Percentiles rank a stretch among this genome's conserved stretches.
Evolutionary conservation across 768 basidiomycete species (phyloP).

Genomic region (Leccinum longicurvipes): DNA sequence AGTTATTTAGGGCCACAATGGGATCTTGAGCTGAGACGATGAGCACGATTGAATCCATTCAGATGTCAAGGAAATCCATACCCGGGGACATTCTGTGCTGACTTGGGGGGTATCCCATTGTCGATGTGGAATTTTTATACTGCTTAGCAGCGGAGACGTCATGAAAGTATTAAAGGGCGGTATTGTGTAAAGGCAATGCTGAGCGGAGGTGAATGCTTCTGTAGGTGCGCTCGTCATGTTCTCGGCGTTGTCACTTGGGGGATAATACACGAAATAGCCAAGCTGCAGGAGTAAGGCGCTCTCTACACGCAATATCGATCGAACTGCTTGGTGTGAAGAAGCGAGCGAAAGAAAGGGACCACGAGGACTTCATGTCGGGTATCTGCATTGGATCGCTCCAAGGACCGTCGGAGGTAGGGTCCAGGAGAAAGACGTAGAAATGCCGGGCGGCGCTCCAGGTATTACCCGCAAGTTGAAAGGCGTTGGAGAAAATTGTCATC

Average conservation of each 20-base stretch:
- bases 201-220: constrained; percentile 25
- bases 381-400: constrained; percentile 36
- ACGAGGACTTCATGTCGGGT: constrained; percentile 38
- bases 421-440: constrained; percentile 23
- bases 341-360: constrained; percentile 28
- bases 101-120: constrained; percentile 14
- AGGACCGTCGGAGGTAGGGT: constrained; percentile 22
- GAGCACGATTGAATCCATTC: constrained; percentile 4
- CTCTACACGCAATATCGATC: constrained; percentile 35
- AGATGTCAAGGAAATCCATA: constrained; percentile 5
- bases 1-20: constrained; percentile 40
- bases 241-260: constrained; percentile 28
- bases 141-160: constrained; percentile 17
- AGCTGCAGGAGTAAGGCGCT: constrained; percentile 28
- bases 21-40: constrained; percentile 25
- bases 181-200: constrained; percentile 27
- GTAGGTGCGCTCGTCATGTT: constrained; percentile 26
- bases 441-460: constrained; percentile 19
- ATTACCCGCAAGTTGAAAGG: constrained; percentile 10
- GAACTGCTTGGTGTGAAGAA: constrained; percentile 31
- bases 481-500: background rate
- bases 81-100: constrained; percentile 22
- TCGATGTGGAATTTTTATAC: constrained; percentile 27
- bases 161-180: constrained; percentile 22
- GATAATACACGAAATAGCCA: constrained; percentile 28